Evolutionary conservation across 306 rosid genomes (phyloP), one percentile per base, ranked within the genome.

Genomic region (Cotoneaster glaucophyllus): DNA sequence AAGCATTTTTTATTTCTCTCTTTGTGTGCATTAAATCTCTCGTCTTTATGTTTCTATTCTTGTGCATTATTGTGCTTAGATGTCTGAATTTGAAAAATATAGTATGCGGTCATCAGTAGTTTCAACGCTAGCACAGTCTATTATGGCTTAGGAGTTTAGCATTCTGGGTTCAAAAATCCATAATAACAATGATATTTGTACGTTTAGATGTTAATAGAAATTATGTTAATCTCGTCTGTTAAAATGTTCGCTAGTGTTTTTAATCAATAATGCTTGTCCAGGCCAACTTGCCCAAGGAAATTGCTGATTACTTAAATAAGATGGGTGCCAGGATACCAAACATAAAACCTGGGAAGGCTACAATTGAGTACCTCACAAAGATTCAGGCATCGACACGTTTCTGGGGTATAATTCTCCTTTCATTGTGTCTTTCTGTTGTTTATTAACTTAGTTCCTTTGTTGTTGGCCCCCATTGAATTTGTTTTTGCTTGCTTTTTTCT

Each of bases 241-340:
- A 24, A 50, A 15, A 39, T 2, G 28, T 34, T 73, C 61, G 48
- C 56, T 45, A 9, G 4, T 64, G 52, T 39, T 76, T 19, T 74
- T 32, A 14, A 53, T 79, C 43, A 64, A 74, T 26, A 82, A 77
- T 86, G 19, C 28, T 77, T 79, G 68, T 69, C 73, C 90, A 95
- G 99, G 99, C 97, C 70, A 95, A 95, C 91, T 80, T 95, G 93
- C 99, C 97, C 29, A 92, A 92, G 89, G 99, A 95, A 91, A 95
- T 95, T 77, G 92, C 99, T 48, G 97, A 95, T 87, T 95, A 95
- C 84, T 85, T 95, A 74, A 95, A 95, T 75, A 95, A 92, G 97
- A 95, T 95, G 99, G 99, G 97, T 81, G 97, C 99, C 6, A 87
- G 97, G 86, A 90, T 95, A 75, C 99, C 99, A 41, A 89, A 82